Percentiles rank a stretch among this genome's conserved stretches.
phyloP scores from a whole-genome alignment of 1,139 yeast species.

The Taiozyma sp. region DNA sequence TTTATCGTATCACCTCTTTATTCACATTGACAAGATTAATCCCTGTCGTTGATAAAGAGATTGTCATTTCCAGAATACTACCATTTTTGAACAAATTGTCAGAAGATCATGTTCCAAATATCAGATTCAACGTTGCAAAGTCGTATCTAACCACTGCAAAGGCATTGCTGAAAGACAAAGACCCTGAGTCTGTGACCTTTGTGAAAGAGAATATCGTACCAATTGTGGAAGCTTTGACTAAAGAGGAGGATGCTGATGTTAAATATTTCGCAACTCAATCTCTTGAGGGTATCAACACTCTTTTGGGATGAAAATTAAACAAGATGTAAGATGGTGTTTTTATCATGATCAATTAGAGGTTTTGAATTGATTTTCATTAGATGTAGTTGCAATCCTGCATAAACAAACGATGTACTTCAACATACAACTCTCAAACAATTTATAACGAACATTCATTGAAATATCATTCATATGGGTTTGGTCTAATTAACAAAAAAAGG shows the following conservation, averaged over 20 bases:
- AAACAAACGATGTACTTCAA: too few relatives aligned
- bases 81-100: constrained; percentile 75
- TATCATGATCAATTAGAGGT: not conserved
- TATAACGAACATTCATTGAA: not conserved
- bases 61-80: constrained; percentile 60
- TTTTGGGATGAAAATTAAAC: constrained; percentile 1
- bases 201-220: constrained; percentile 58
- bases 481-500: not conserved
- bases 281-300: constrained; percentile 27
- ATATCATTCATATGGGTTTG: not conserved
- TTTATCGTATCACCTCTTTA: constrained; percentile 86
- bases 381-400: not conserved
- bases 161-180: constrained; percentile 32
- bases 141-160: constrained; percentile 62
- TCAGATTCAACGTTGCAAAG: constrained; percentile 91
- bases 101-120: constrained; percentile 86
- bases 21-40: constrained; percentile 81
- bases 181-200: constrained; percentile 30
- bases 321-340: not conserved
- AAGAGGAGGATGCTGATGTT: constrained; percentile 86
- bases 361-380: not conserved
- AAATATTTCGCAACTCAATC: constrained; percentile 76
- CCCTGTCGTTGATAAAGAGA: constrained; percentile 55
- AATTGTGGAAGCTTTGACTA: constrained; percentile 56
- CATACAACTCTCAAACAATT: too few relatives aligned